Evolutionary conservation across 345 rosid species (phyloP), one percentile per base, ranked within the genome.

Genomic region (Theobroma cacao): DNA sequence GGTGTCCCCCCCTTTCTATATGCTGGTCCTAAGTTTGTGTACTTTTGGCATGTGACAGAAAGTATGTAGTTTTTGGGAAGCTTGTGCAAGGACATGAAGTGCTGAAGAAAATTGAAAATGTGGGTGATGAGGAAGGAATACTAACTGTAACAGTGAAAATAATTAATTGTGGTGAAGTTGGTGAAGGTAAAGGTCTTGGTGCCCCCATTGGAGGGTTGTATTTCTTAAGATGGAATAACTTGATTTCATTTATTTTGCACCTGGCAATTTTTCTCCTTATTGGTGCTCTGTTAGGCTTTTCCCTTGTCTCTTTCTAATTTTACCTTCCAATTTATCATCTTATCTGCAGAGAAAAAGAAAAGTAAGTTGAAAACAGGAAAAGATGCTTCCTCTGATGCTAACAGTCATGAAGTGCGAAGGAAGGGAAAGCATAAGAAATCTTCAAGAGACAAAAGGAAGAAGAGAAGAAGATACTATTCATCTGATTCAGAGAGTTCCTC

Each of bases 81-180:
- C 93, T 96, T 83, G 91, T 94, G 80, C 91, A 84, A 80, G 99
- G 99, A 64, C 83, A 86, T 53, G 91, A 94, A 76, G 82, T 93
- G 77, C 78, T 96, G 72, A 90, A 92, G 83, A 94, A 83, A 80
- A 94, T 96, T 85, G 99, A 96, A 87, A 78, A 84, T 81, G 92
- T 72, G 17, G 98, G 94, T 30, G 98, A 89, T 83, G 95, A 91
- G 60, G 98, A 90, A 64, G 98, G 98, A 78, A 81, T 78, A 62
- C 97, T 96, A 30, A 74, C 87, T n/a, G 99, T 96, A 56, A 94
- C 91, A 2, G 97, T 94, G 86, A 94, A 96, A 87, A 89, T 96
- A 74, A 86, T 94, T 80, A 88, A 88, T 58, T 91, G 97, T 79
- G 99, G 99, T 77, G 98, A 96, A 88, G 79, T 82, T 40, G 65